Evolutionary conservation across 148 eudicot species (phyloP).

Genomic region (Nepenthes mirabilis): DNA sequence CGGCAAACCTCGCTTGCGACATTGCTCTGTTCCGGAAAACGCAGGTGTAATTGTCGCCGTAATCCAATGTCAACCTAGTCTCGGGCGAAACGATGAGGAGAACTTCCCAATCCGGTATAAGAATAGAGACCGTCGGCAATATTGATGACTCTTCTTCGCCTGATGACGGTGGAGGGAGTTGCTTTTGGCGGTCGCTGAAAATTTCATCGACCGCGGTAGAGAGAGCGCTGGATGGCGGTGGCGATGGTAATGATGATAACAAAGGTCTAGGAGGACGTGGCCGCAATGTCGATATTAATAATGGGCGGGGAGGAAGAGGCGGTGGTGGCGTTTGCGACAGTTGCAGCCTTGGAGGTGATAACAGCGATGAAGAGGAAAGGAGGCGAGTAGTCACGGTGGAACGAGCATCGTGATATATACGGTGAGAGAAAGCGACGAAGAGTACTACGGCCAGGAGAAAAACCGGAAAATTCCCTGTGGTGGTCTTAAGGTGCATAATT

Average conservation of each 20-base stretch:
- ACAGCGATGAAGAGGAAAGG: conserved; percentile 1
- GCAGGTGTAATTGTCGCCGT: conserved; percentile 15
- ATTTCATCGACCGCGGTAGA: background rate
- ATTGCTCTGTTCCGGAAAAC: conserved; percentile 19
- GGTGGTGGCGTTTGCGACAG: background rate
- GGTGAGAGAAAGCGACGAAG: conserved; percentile 14
- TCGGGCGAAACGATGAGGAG: conserved; percentile 30
- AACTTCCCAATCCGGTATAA: conserved; percentile 54
- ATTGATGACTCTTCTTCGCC: background rate
- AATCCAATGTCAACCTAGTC: background rate
- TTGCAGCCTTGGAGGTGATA: conserved; percentile 1
- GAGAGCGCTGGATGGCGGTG: background rate
- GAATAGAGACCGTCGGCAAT: conserved; percentile 13
- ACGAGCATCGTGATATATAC: conserved; percentile 5
- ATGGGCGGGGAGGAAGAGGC: conserved; percentile 1
- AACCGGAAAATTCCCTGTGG: background rate
- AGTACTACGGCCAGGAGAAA: conserved; percentile 7
- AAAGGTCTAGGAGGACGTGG: conserved; percentile 4
- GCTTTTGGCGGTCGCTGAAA: no score
- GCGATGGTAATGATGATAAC: background rate
- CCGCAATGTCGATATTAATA: background rate
- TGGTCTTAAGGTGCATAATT: no score
- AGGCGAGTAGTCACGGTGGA: background rate
- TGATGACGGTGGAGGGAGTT: background rate
- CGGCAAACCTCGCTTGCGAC: conserved; percentile 31